These are phyloP conservation scores for Ambrosia hybrid DNA, from an alignment of 140 eudicot genomes.

Conservation along the genomic window DNA sequence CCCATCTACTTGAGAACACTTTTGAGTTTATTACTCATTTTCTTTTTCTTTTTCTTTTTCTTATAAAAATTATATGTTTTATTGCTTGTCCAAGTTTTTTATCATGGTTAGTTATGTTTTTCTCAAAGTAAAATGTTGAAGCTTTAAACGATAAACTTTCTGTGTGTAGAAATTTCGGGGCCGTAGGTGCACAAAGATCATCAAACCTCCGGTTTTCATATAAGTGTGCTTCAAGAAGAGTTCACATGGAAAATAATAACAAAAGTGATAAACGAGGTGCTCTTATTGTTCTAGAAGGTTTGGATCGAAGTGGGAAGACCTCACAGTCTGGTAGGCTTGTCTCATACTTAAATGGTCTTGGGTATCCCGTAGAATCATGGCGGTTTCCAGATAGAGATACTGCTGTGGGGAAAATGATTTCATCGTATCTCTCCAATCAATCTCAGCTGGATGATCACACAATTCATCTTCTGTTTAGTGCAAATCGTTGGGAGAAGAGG, in stretches of 20 bases:
- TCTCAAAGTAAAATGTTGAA: constrained; percentile 1
- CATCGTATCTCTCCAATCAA: constrained; percentile 70
- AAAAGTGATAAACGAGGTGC: constrained; percentile 68
- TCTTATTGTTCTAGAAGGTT: constrained; percentile 86
- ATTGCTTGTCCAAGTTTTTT: not conserved
- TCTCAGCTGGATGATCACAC: constrained; percentile 90
- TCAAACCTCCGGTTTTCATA: constrained; percentile 24
- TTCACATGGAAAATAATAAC: constrained; percentile 57
- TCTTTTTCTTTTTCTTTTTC: too few species aligned
- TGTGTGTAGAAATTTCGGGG: constrained; percentile 37
- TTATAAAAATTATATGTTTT: not conserved
- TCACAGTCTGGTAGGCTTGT: constrained; percentile 64
- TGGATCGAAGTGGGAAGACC: constrained; percentile 95
- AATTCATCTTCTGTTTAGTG: constrained; percentile 88
- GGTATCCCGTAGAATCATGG: constrained; percentile 70
- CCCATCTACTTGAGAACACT: not conserved
- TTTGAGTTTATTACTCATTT: not conserved
- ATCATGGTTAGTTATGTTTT: not conserved
- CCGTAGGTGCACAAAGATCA: constrained; percentile 30
- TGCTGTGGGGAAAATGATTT: constrained; percentile 85
- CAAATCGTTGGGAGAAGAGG: constrained; percentile 99
- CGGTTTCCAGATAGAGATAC: constrained; percentile 93
- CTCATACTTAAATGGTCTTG: constrained; percentile 54
- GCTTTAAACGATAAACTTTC: not conserved
- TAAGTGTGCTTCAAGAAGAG: constrained; percentile 42